A percentile compares a stretch with the other conserved stretches of the same genome.
Conservation (phyloP, 1,284 basidiomycete species). For the Marasmius tenuissimus region DNA sequence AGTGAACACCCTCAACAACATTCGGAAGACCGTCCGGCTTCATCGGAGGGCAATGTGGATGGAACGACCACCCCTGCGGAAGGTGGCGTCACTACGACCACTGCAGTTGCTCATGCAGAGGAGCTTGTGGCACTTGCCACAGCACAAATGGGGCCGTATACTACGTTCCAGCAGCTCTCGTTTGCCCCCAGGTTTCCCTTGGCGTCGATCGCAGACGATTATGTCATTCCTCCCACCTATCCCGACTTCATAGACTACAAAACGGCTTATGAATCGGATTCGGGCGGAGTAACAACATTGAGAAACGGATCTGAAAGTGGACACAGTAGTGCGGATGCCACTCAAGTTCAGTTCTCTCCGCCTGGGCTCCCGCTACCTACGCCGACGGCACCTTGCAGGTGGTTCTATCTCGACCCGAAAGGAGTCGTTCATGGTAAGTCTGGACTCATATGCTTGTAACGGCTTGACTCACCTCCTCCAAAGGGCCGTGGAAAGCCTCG, state of each 20-base stretch:
- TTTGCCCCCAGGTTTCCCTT: slow-evolving; percentile 84
- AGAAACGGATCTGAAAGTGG: slow-evolving; percentile 32
- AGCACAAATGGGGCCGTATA: slow-evolving; percentile 76
- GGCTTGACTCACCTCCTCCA: slow-evolving; percentile 5
- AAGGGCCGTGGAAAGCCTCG: slow-evolving; percentile 82
- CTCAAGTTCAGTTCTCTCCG: slow-evolving; percentile 70
- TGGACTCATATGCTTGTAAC: not conserved
- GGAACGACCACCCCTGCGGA: slow-evolving; percentile 27
- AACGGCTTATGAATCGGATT: slow-evolving; percentile 53
- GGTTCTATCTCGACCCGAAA: slow-evolving; percentile 82
- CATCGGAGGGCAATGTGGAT: slow-evolving; percentile 11
- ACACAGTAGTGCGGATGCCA: slow-evolving; percentile 39
- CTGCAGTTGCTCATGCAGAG: slow-evolving; percentile 48
- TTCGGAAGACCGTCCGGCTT: slow-evolving; percentile 14
- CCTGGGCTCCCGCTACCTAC: slow-evolving; percentile 74
- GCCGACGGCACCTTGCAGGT: slow-evolving; percentile 62
- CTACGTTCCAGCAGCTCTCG: slow-evolving; percentile 83
- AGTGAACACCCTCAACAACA: slow-evolving; percentile 38
- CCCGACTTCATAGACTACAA: slow-evolving; percentile 72
- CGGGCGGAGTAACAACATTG: slow-evolving; percentile 29
- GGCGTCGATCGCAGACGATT: slow-evolving; percentile 83
- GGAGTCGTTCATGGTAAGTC: slow-evolving; percentile 69
- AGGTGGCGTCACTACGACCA: slow-evolving; percentile 14
- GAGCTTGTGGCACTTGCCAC: slow-evolving; percentile 69
- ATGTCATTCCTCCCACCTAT: slow-evolving; percentile 86